phyloP scores from a whole-genome alignment of 306 rosid genomes.

The Vicia faba region DNA sequence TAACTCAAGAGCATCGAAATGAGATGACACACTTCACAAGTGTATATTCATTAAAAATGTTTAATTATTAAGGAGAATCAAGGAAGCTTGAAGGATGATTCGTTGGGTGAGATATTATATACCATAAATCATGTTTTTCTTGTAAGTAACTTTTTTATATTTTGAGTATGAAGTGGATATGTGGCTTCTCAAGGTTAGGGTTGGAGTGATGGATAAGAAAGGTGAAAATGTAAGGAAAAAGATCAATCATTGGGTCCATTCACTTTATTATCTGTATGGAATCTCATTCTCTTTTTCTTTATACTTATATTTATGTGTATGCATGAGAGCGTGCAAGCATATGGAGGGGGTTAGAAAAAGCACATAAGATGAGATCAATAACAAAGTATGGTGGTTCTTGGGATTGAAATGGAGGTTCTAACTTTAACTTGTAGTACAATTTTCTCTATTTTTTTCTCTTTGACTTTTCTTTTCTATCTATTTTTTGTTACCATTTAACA shows the following conservation, averaged over 20 bases:
- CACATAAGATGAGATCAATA: slow-evolving; percentile 13
- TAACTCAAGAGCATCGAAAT: no score
- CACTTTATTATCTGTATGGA: slow-evolving; percentile 59
- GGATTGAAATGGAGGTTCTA: background rate
- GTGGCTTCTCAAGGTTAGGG: slow-evolving; percentile 32
- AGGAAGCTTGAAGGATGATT: slow-evolving; percentile 50
- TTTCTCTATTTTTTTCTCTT: background rate
- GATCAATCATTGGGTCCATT: slow-evolving; percentile 56
- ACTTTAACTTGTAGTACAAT: background rate
- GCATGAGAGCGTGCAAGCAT: slow-evolving; percentile 32
- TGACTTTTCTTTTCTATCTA: background rate
- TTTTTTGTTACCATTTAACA: background rate
- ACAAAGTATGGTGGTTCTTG: background rate
- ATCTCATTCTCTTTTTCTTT: slow-evolving; percentile 40
- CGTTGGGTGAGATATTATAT: slow-evolving; percentile 51
- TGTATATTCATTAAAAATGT: background rate
- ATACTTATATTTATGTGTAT: slow-evolving; percentile 14
- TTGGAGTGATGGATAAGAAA: slow-evolving; percentile 70
- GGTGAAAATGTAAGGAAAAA: slow-evolving; percentile 53
- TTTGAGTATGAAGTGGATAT: slow-evolving; percentile 13
- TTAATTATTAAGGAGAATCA: slow-evolving; percentile 45
- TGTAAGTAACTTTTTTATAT: slow-evolving; percentile 37
- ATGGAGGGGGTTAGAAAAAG: slow-evolving; percentile 34
- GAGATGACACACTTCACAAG: no score
- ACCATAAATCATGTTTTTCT: slow-evolving; percentile 34